Base-by-base conservation (phyloP, 2,329 filamentous ascomycete genomes). In the Fusarium lateritium region DNA sequence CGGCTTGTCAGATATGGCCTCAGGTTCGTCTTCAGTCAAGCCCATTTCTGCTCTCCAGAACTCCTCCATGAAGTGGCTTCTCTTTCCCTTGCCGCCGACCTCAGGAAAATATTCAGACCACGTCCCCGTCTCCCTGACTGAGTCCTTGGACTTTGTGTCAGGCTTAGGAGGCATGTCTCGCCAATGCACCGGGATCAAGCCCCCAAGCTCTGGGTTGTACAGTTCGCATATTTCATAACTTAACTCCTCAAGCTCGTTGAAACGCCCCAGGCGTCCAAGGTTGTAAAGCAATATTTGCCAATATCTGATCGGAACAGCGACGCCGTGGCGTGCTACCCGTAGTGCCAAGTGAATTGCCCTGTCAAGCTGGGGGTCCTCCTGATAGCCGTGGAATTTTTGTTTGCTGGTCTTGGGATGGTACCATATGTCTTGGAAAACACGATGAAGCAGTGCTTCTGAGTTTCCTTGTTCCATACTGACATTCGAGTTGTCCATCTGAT, bases 201-300 rank as follows among this genome's bases (percentile, higher is more conserved):
- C 75, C 39, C 71, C 61, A 7, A 69, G 44, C n/a, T 62, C 72
- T 56, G 71, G 72, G 24, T 70, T 67, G 66, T 84, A 83, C 40
- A 82, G 62, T 19, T 81, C 73, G 11, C 83, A 76, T 47, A 87
- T 72, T 45, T 84, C 80, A 15, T 83, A 65, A 14, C 79, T 79
- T 4, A 86, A 61, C 38, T 78, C 78, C 51, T 84, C 81, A 5
- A 87, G 71, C n/a, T 85, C 82, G 4, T 79, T 73, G 13, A 86
- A 74, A 15, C 79, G 81, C 13, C 80, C 78, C n/a, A 79, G 73
- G 3, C 82, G 80, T 4, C 83, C 81, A 5, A 87, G 78, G 40
- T 78, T 79, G 40, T 79, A 79, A 13, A 88, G 65, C 0, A 87
- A 65, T 5, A 78, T 78, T 57, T 77, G 79, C 83, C 85, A 86